Percentiles rank a stretch among this genome's conserved stretches.
phyloP scores from a whole-genome alignment of 352 stramenopile genomes.

The Plasmopara halstedii region DNA sequence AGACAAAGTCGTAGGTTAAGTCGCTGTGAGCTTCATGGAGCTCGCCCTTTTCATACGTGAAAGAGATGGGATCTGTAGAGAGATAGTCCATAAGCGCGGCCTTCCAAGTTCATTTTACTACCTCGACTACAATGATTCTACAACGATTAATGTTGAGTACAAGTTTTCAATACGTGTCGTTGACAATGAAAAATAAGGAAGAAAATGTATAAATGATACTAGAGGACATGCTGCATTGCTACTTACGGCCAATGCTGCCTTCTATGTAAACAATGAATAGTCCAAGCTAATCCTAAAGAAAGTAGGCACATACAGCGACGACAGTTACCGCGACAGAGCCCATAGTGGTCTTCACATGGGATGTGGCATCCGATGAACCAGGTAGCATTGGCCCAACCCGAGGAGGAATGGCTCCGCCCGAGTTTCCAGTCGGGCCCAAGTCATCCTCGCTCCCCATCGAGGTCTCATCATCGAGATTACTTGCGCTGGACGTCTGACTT shows the following conservation, averaged over 20 bases:
- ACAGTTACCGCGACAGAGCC: conserved; percentile 7
- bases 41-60: no score
- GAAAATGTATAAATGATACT: neutral
- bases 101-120: no score
- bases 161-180: no score
- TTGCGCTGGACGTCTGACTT: conserved; percentile 2
- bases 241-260: neutral
- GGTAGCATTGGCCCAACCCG: conserved; percentile 14
- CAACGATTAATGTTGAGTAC: no score
- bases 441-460: conserved; percentile 13
- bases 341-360: conserved; percentile 6
- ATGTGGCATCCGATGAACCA: conserved; percentile 17
- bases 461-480: conserved; percentile 4
- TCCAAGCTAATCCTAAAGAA: conserved; percentile 8
- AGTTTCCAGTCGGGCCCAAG: conserved; percentile 11
- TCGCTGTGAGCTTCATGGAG: no score
- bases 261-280: neutral
- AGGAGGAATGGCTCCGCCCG: conserved; percentile 21
- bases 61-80: no score
- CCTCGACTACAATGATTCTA: no score
- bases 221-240: no score
- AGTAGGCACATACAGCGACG: conserved; percentile 18
- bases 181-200: no score
- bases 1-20: no score
- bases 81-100: no score